These are phyloP conservation scores for Podila epicladia DNA, from an alignment of 192 early-diverging fungal species.

Conservation along the genomic window DNA sequence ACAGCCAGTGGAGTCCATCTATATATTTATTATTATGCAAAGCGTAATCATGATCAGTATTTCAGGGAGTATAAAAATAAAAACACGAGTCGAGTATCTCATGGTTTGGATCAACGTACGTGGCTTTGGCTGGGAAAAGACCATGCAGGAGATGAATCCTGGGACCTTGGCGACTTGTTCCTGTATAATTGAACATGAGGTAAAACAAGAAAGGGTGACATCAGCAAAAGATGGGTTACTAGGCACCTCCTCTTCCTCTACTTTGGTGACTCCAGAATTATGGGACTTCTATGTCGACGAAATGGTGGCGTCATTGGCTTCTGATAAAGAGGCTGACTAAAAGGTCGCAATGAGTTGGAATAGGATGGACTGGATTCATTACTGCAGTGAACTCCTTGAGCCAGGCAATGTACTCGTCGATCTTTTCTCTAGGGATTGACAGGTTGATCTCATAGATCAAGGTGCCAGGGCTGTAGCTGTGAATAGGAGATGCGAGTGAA, in stretches of 20 bases:
- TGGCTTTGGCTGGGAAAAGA: slow-evolving; percentile 49
- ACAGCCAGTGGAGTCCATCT: slow-evolving; percentile 50
- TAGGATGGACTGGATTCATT: background rate
- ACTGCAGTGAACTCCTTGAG: slow-evolving; percentile 56
- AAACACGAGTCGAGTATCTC: background rate
- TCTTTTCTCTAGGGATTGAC: slow-evolving; percentile 60
- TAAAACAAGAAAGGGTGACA: background rate
- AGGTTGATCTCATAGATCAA: slow-evolving; percentile 62
- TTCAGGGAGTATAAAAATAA: background rate
- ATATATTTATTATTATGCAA: background rate
- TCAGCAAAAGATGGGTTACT: background rate
- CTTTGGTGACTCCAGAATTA: too few relatives aligned
- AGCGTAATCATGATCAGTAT: background rate
- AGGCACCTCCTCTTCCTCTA: too few relatives aligned
- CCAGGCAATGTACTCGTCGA: slow-evolving; percentile 58
- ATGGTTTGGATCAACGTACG: slow-evolving; percentile 13
- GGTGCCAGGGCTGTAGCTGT: slow-evolving; percentile 46
- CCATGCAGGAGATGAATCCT: slow-evolving; percentile 48
- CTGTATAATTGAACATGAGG: slow-evolving; percentile 10
- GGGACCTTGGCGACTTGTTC: slow-evolving; percentile 36
- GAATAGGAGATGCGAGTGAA: slow-evolving; percentile 1
- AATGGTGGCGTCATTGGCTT: too few relatives aligned
- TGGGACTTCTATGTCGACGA: too few relatives aligned
- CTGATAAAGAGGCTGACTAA: too few relatives aligned
- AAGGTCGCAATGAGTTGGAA: too few relatives aligned